Conservation (phyloP, 345 rosid genomes). For the Populus pruinosa region DNA sequence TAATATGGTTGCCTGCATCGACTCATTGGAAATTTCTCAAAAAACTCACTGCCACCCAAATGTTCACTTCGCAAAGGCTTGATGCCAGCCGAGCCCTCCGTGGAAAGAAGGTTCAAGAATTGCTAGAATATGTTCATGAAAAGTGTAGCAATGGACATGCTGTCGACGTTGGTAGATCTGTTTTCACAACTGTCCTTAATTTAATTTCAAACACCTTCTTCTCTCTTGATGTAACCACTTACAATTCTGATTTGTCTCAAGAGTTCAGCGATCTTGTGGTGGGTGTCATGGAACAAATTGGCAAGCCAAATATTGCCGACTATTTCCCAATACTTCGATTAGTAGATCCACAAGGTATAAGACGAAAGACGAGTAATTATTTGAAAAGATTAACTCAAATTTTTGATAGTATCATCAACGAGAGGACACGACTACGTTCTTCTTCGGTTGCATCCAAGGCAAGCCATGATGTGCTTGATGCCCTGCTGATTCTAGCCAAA, state of each 20-base stretch:
- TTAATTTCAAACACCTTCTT: conserved; percentile 40
- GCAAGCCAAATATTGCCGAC: too few relatives aligned
- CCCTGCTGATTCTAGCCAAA: conserved; percentile 23
- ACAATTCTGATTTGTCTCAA: conserved; percentile 7
- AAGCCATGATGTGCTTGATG: conserved; percentile 35
- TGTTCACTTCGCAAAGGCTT: conserved; percentile 20
- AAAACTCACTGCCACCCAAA: conserved; percentile 2
- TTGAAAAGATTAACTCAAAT: conserved; percentile 18
- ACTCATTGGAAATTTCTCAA: conserved; percentile 11
- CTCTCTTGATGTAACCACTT: conserved; percentile 40
- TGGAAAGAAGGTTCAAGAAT: conserved; percentile 6
- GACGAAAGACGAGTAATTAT: conserved; percentile 7
- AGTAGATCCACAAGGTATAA: too few relatives aligned
- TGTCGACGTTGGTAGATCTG: conserved; percentile 36
- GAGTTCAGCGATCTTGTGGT: conserved; percentile 37
- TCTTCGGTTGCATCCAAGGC: conserved; percentile 20
- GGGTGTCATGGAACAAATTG: conserved; percentile 35
- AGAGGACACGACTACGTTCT: neutral
- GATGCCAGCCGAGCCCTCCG: conserved; percentile 12
- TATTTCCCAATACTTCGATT: too few relatives aligned
- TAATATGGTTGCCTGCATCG: neutral
- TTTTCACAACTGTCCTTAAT: conserved; percentile 38
- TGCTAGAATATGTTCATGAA: conserved; percentile 6
- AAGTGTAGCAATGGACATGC: neutral
- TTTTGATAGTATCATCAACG: conserved; percentile 22